Percentiles rank a stretch among this genome's conserved stretches.
Conservation (phyloP, 1,284 basidiomycete species). For the Cutaneotrichosporon mucoides region DNA sequence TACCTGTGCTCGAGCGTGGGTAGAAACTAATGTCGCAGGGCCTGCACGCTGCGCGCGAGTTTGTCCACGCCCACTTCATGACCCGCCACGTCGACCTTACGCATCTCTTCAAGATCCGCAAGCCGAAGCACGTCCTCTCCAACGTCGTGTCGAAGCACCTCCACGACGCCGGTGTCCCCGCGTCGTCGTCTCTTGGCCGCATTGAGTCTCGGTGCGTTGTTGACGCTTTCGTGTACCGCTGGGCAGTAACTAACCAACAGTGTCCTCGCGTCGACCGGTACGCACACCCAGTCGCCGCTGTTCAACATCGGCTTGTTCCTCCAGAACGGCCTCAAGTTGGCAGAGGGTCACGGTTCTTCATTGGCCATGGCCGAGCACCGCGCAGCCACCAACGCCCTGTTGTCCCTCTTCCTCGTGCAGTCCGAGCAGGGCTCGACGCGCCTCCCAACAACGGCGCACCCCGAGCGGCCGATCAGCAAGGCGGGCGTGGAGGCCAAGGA, state of each 20-base stretch:
- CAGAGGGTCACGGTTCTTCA: slow-evolving; percentile 91
- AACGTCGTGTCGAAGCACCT: slow-evolving; percentile 70
- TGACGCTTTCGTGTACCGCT: background rate
- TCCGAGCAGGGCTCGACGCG: slow-evolving; percentile 6
- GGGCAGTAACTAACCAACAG: slow-evolving; percentile 48
- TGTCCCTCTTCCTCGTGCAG: slow-evolving; percentile 40
- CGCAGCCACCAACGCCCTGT: slow-evolving; percentile 54
- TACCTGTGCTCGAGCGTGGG: slow-evolving; percentile 23
- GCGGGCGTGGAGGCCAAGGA: background rate
- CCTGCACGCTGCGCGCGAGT: slow-evolving; percentile 73
- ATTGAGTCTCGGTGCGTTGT: slow-evolving; percentile 57
- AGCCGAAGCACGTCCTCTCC: slow-evolving; percentile 74
- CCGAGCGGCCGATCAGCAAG: slow-evolving; percentile 7
- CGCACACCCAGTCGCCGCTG: slow-evolving; percentile 79
- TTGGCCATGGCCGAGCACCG: slow-evolving; percentile 94
- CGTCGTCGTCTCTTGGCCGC: slow-evolving; percentile 54
- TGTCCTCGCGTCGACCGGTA: slow-evolving; percentile 86
- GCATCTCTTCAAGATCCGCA: slow-evolving; percentile 79
- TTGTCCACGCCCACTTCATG: slow-evolving; percentile 81
- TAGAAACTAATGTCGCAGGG: slow-evolving; percentile 52
- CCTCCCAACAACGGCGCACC: slow-evolving; percentile 14
- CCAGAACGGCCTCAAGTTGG: slow-evolving; percentile 72
- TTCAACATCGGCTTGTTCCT: slow-evolving; percentile 92
- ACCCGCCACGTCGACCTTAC: slow-evolving; percentile 75
- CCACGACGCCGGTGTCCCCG: slow-evolving; percentile 52